Evolutionary conservation across 148 eudicot genomes (phyloP).

Genomic region (Camellia lanceoleosa): DNA sequence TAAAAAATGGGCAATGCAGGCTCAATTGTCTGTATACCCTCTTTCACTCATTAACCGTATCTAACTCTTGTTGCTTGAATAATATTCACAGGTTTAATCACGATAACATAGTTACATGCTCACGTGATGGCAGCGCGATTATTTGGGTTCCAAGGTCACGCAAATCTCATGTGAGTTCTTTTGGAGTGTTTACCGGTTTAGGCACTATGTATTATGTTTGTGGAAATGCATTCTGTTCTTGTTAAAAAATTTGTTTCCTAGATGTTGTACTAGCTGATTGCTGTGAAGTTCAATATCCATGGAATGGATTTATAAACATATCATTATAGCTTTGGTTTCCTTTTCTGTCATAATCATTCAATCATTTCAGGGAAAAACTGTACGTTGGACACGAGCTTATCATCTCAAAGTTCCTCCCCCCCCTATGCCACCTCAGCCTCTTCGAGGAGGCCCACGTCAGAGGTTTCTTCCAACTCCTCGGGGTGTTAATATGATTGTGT

Average conservation of each 20-base stretch:
- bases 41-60: slow-evolving; percentile 3
- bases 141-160: slow-evolving; percentile 90
- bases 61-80: neutral
- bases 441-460: slow-evolving; percentile 97
- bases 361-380: slow-evolving; percentile 64
- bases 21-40: neutral
- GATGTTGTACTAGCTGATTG: no score
- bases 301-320: no score
- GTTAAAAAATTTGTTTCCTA: no score
- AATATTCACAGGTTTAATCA: slow-evolving; percentile 65
- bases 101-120: slow-evolving; percentile 95
- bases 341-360: slow-evolving; percentile 12
- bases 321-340: neutral
- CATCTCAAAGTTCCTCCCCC: slow-evolving; percentile 99
- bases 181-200: neutral
- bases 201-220: neutral
- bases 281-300: no score
- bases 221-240: no score
- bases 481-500: slow-evolving; percentile 96
- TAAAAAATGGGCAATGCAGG: neutral
- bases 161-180: slow-evolving; percentile 80
- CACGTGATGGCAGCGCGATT: slow-evolving; percentile 99
- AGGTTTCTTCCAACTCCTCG: slow-evolving; percentile 96
- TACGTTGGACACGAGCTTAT: slow-evolving; percentile 86
- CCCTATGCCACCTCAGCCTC: slow-evolving; percentile 89